Evolutionary conservation across 306 rosid species (phyloP), one percentile per base, ranked within the genome.

Genomic region (Pueraria montana): DNA sequence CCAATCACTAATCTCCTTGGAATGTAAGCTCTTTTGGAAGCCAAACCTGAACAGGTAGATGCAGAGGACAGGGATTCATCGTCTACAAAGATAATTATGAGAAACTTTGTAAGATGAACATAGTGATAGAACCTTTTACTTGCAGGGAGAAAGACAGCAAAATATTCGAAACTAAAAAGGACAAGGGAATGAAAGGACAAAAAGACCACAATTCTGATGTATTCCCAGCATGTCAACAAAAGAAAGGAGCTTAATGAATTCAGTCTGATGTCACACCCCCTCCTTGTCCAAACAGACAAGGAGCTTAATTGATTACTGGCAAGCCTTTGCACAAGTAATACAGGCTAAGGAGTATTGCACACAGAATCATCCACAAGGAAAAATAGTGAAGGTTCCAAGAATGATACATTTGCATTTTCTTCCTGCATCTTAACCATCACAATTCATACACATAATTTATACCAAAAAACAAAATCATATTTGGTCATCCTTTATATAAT

Each of bases 1-100:
- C 98, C 99, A 76, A 96, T 96, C 85, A 96, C 92, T 80, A 96
- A 80, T 89, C 99, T 94, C 86, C 89, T 87, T 50, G 98, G 96
- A 83, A 90, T 83, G 79, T 89, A 92, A 80, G 91, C 79, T 82
- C 78, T 92, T 91, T 90, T 94, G 73, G 84, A 87, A 75, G 63
- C 91, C 86, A 84, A 86, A 58, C 87, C 91, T 46, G 94, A 80
- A 82, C 30, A 58, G 80, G 45, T 23, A 65, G 92, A 71, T 55
- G 88, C 77, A 69, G 92, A 88, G 74, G 88, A 75, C 63, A 79
- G 65, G 74, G 93, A 85, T 63, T 90, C 89, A 49, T 88, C 94
- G 59, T 89, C 99, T 94, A 87, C 88, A 86, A 71, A 71, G 42
- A 82, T 50, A 78, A 80, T 66, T 4, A 59, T 61, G 69, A 61